A percentile compares a stretch with the other conserved stretches of the same genome.
These are phyloP conservation scores for Epichloe elymi DNA, from an alignment of 2,329 filamentous ascomycete genomes.

Conservation along the genomic window DNA sequence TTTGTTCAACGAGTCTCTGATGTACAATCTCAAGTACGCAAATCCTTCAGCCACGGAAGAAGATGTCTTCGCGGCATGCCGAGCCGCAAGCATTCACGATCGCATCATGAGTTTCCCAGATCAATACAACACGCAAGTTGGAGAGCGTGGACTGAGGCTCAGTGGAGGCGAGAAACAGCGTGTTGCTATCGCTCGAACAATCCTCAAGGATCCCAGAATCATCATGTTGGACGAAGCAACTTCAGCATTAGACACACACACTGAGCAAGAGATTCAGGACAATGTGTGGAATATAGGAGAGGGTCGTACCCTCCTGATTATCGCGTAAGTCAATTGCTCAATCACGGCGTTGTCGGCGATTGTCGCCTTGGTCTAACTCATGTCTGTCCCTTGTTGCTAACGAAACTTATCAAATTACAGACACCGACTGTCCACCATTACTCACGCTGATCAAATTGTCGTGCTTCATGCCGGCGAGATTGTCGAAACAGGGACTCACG, in stretches of 20 bases:
- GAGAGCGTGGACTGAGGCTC: slow-evolving; percentile 73
- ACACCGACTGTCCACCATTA: slow-evolving; percentile 75
- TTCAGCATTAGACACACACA: slow-evolving; percentile 80
- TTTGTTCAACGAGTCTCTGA: slow-evolving; percentile 83
- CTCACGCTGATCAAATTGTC: slow-evolving; percentile 72
- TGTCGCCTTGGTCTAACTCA: too few species aligned
- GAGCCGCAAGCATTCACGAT: slow-evolving; percentile 82
- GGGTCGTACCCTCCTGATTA: slow-evolving; percentile 86
- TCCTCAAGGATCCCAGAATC: slow-evolving; percentile 81
- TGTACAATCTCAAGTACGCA: slow-evolving; percentile 90
- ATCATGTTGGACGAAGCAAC: slow-evolving; percentile 92
- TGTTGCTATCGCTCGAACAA: slow-evolving; percentile 84
- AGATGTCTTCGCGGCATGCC: slow-evolving; percentile 69
- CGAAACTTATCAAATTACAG: slow-evolving; percentile 18
- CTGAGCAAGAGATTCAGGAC: slow-evolving; percentile 83
- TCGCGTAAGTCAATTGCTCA: slow-evolving; percentile 50
- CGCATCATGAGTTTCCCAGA: slow-evolving; percentile 84
- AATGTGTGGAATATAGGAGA: slow-evolving; percentile 70
- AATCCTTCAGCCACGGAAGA: slow-evolving; percentile 70
- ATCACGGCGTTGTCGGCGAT: too few species aligned
- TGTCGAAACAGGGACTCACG: slow-evolving; percentile 65
- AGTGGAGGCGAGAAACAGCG: slow-evolving; percentile 90
- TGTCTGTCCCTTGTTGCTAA: slow-evolving; percentile 8
- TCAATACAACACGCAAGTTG: slow-evolving; percentile 78
- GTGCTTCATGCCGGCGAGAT: slow-evolving; percentile 68